Evolutionary conservation across 2,329 filamentous ascomycete species (phyloP).

Genomic region (Monilinia fructigena): DNA sequence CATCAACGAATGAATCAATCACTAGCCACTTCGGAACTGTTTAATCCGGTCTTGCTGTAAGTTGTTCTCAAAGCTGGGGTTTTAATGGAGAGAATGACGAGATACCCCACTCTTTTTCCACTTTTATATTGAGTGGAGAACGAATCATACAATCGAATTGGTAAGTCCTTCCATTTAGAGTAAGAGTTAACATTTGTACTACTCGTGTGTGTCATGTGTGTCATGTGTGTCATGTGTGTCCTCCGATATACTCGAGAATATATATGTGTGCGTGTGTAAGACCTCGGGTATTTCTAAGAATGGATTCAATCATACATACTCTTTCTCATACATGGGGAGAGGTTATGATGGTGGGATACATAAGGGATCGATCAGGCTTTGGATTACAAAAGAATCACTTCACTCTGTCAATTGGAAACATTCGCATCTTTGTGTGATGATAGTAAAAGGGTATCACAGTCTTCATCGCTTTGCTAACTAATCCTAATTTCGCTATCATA

Average conservation of each 20-base stretch:
- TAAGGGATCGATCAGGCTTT: not conserved
- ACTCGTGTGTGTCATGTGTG: no score
- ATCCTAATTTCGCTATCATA: slow-evolving; percentile 22
- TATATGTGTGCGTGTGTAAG: no score
- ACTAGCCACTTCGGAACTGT: not conserved
- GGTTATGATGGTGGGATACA: no score
- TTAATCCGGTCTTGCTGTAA: not conserved
- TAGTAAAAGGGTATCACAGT: slow-evolving; percentile 24
- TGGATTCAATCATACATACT: no score
- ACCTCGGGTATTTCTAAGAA: no score
- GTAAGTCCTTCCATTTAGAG: no score
- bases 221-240: no score
- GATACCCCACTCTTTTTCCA: no score
- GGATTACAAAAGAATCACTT: not conserved
- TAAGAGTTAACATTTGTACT: no score
- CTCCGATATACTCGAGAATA: no score
- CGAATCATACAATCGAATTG: no score
- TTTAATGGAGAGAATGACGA: slow-evolving; percentile 11
- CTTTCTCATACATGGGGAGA: not conserved
- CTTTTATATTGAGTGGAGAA: no score
- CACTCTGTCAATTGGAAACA: not conserved
- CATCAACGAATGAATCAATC: not conserved
- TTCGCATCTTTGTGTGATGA: not conserved
- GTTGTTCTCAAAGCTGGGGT: slow-evolving; percentile 11
- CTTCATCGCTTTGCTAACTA: slow-evolving; percentile 14